A percentile compares a stretch with the other conserved stretches of the same genome.
These are phyloP conservation scores for Skeletonema marinoi DNA, from an alignment of 108 stramenopile genomes.

Conservation along the genomic window DNA sequence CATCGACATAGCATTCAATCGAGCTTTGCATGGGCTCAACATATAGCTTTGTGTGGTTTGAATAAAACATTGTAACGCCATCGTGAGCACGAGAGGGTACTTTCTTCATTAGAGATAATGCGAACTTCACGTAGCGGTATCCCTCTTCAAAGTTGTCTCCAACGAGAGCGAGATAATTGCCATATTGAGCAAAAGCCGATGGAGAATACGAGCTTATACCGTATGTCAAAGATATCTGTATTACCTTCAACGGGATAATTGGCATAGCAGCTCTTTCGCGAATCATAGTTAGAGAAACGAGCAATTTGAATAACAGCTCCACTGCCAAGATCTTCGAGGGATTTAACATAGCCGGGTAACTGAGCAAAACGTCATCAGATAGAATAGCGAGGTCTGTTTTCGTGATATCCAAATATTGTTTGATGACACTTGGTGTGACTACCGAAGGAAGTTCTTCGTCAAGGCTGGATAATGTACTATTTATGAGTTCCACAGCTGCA, in stretches of 20 bases:
- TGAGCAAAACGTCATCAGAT: constrained; percentile 9
- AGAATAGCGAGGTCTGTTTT: neutral
- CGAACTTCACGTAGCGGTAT: neutral
- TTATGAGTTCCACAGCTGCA: constrained; percentile 6
- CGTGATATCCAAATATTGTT: neutral
- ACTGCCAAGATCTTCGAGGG: neutral
- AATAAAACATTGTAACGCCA: neutral
- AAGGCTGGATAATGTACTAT: neutral
- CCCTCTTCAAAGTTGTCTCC: no score
- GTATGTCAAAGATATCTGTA: constrained; percentile 14
- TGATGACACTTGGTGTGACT: neutral
- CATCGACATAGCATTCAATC: constrained; percentile 5
- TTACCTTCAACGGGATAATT: constrained; percentile 11
- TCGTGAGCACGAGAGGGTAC: no score
- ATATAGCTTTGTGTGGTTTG: neutral
- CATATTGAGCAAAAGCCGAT: constrained; percentile 18
- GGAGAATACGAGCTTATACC: constrained; percentile 18
- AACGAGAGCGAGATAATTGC: constrained; percentile 11
- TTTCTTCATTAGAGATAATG: no score
- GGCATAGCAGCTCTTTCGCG: neutral
- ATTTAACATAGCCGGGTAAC: constrained; percentile 10
- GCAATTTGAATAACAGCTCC: constrained; percentile 14
- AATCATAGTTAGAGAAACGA: neutral
- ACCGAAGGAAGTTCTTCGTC: constrained; percentile 2
- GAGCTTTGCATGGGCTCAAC: constrained; percentile 6